Conservation (phyloP, 495 filamentous ascomycete species). For the Penicillium angulare region DNA sequence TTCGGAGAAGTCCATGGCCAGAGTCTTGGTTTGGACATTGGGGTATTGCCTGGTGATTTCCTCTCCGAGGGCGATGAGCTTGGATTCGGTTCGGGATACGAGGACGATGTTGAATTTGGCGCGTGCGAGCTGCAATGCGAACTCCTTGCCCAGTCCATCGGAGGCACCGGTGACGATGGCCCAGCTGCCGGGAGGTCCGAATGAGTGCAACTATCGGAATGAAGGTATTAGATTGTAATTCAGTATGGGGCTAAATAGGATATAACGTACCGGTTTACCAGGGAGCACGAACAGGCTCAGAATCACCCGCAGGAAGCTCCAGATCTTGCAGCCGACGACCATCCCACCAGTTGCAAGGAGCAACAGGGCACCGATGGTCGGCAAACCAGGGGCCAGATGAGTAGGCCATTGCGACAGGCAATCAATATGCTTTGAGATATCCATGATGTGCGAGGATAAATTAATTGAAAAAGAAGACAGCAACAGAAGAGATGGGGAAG, state of each 20-base stretch:
- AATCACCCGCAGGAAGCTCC: conserved; percentile 63
- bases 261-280: conserved; percentile 57
- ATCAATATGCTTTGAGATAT: conserved; percentile 32
- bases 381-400: conserved; percentile 37
- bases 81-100: conserved; percentile 88
- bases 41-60: conserved; percentile 70
- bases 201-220: conserved; percentile 71
- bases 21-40: conserved; percentile 63
- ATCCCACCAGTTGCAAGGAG: conserved; percentile 57
- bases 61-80: conserved; percentile 72
- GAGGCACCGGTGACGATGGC: conserved; percentile 94
- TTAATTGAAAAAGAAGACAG: conserved; percentile 6
- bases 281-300: conserved; percentile 76
- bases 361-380: conserved; percentile 33
- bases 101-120: conserved; percentile 93
- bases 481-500: conserved; percentile 19
- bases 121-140: conserved; percentile 81
- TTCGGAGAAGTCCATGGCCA: conserved; percentile 88
- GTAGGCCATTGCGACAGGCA: conserved; percentile 38
- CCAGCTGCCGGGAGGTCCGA: conserved; percentile 91
- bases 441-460: conserved; percentile 28
- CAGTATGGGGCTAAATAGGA: neutral
- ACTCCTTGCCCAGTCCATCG: conserved; percentile 97
- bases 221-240: conserved; percentile 2
- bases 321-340: conserved; percentile 53